These are phyloP conservation scores for Wallacemonas sp. DNA, from an alignment of 208 protist species.

Conservation along the genomic window DNA sequence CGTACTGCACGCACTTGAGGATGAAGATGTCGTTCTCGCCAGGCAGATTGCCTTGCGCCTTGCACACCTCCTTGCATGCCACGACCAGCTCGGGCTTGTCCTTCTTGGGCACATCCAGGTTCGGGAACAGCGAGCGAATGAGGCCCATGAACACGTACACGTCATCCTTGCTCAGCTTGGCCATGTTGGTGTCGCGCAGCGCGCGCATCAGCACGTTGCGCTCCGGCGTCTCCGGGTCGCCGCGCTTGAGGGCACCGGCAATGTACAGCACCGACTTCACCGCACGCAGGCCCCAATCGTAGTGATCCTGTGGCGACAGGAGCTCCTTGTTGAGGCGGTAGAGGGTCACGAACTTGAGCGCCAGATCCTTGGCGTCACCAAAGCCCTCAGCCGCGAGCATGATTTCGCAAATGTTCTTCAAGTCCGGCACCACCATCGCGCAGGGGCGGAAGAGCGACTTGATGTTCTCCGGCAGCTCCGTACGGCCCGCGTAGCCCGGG, in stretches of 20 bases:
- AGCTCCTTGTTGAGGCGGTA: slow-evolving; percentile 97
- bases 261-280: slow-evolving; percentile 98
- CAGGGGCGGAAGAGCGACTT: slow-evolving; percentile 97
- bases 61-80: slow-evolving; percentile 91
- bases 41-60: slow-evolving; percentile 91
- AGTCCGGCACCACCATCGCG: slow-evolving; percentile 98
- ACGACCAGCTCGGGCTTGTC: slow-evolving; percentile 91
- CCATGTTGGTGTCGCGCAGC: slow-evolving; percentile 97
- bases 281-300: slow-evolving; percentile 99
- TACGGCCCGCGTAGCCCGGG: slow-evolving; percentile 96
- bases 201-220: slow-evolving; percentile 97
- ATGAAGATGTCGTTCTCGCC: slow-evolving; percentile 98
- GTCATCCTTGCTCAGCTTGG: slow-evolving; percentile 98
- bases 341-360: slow-evolving; percentile 98
- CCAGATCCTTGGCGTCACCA: slow-evolving; percentile 95
- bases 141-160: slow-evolving; percentile 98
- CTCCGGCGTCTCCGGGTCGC: slow-evolving; percentile 94
- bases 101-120: slow-evolving; percentile 95
- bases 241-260: slow-evolving; percentile 96
- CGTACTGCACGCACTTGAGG: slow-evolving; percentile 98
- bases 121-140: slow-evolving; percentile 97
- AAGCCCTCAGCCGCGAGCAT: slow-evolving; percentile 98
- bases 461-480: slow-evolving; percentile 97
- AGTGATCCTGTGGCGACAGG: slow-evolving; percentile 98
- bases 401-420: slow-evolving; percentile 99